These are phyloP conservation scores for Chlamydomonas sp. DNA, from an alignment of 139 green algal genomes.

Conservation along the genomic window DNA sequence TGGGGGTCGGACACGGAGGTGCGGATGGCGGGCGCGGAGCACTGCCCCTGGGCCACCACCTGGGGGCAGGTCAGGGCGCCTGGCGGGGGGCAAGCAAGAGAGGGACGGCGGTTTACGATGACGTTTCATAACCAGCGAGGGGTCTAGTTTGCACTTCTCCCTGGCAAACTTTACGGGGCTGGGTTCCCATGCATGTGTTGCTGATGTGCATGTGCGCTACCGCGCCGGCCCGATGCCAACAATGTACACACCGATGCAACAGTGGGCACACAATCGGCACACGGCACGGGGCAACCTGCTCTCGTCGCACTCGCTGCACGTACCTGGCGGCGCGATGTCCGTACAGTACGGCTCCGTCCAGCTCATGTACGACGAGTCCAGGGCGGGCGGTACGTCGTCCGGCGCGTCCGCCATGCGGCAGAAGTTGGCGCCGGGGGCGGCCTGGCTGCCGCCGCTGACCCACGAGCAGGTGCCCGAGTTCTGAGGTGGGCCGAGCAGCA, in stretches of 20 bases:
- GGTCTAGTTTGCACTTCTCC: neutral
- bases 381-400: conserved; percentile 42
- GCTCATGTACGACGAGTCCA: conserved; percentile 32
- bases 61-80: neutral
- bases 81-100: neutral
- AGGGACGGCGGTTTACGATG: neutral
- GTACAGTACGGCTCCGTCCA: conserved; percentile 44
- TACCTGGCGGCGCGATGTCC: conserved; percentile 42
- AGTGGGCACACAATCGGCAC: no score
- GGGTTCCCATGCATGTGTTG: neutral
- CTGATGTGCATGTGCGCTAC: neutral
- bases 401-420: conserved; percentile 15
- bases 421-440: conserved; percentile 30
- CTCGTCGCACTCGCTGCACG: neutral
- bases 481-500: neutral
- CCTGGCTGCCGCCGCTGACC: neutral
- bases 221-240: neutral
- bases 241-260: neutral
- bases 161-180: neutral
- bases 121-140: neutral
- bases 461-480: neutral
- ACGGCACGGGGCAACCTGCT: no score
- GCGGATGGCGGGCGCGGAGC: neutral
- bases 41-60: conserved; percentile 26
- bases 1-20: conserved; percentile 17